phyloP scores from a whole-genome alignment of 1,284 basidiomycete species.

The Sphaerobolus stellatus region DNA sequence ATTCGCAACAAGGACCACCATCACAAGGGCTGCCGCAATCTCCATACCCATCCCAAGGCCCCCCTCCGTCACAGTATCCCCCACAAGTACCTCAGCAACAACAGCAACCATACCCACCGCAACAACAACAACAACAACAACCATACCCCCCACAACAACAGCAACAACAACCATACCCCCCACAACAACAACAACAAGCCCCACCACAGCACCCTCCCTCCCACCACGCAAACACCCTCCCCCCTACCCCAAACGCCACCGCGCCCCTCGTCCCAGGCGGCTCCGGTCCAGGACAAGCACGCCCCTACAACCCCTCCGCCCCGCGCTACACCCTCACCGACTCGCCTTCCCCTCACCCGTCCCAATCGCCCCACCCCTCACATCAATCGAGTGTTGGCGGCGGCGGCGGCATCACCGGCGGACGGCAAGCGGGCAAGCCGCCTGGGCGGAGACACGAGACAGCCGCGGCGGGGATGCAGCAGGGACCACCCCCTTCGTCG shows the following conservation, averaged over 20 bases:
- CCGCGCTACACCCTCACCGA: background rate
- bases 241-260: too few relatives aligned
- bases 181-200: constrained; percentile 16
- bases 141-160: constrained; percentile 15
- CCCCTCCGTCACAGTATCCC: constrained; percentile 4
- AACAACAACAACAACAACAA: background rate
- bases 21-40: too few relatives aligned
- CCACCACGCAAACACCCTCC: background rate
- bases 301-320: too few relatives aligned
- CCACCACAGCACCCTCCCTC: background rate
- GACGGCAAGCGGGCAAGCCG: constrained; percentile 19
- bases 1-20: too few relatives aligned
- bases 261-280: background rate
- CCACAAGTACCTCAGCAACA: constrained; percentile 3
- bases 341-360: too few relatives aligned
- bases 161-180: constrained; percentile 10
- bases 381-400: too few relatives aligned
- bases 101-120: constrained; percentile 9
- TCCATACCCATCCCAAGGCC: constrained; percentile 8
- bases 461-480: too few relatives aligned
- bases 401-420: constrained; percentile 15
- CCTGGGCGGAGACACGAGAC: background rate
- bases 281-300: background rate
- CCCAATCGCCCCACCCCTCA: too few relatives aligned
- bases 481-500: too few relatives aligned